Evolutionary conservation across 192 early-diverging fungal genomes (phyloP).

Genomic region (Dissophora globulifera): DNA sequence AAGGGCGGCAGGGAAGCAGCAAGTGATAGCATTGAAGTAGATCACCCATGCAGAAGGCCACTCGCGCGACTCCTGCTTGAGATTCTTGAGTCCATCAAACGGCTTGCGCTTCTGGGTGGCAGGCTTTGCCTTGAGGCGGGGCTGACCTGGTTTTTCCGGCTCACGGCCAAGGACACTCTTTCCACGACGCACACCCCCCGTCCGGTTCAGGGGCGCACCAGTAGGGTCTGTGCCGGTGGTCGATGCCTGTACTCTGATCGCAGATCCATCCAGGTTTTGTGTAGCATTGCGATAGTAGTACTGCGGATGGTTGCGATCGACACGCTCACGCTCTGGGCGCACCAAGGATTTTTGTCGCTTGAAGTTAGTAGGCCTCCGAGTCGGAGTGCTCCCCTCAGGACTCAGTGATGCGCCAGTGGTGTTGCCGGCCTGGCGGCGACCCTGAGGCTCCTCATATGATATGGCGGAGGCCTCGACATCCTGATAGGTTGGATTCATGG

Average conservation of each 20-base stretch:
- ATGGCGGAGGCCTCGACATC: constrained; percentile 12
- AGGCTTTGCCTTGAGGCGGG: constrained; percentile 50
- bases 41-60: constrained; percentile 55
- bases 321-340: constrained; percentile 72
- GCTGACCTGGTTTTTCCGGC: constrained; percentile 41
- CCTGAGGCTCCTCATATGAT: constrained; percentile 34
- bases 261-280: constrained; percentile 49
- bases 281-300: constrained; percentile 57
- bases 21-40: constrained; percentile 58
- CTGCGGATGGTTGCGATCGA: constrained; percentile 58
- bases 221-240: constrained; percentile 38
- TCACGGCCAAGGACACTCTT: constrained; percentile 48
- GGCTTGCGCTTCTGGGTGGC: constrained; percentile 9
- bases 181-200: constrained; percentile 40
- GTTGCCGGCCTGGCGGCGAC: constrained; percentile 1
- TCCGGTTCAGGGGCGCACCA: constrained; percentile 14
- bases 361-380: constrained; percentile 25
- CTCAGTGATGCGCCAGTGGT: constrained; percentile 2
- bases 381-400: neutral
- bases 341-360: constrained; percentile 75
- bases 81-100: constrained; percentile 45
- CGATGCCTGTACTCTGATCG: constrained; percentile 38
- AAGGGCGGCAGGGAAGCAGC: constrained; percentile 51
- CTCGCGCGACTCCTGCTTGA: constrained; percentile 25
- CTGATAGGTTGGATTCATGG: constrained; percentile 22